phyloP scores from a whole-genome alignment of 306 rosid genomes.

The Parietaria judaica region DNA sequence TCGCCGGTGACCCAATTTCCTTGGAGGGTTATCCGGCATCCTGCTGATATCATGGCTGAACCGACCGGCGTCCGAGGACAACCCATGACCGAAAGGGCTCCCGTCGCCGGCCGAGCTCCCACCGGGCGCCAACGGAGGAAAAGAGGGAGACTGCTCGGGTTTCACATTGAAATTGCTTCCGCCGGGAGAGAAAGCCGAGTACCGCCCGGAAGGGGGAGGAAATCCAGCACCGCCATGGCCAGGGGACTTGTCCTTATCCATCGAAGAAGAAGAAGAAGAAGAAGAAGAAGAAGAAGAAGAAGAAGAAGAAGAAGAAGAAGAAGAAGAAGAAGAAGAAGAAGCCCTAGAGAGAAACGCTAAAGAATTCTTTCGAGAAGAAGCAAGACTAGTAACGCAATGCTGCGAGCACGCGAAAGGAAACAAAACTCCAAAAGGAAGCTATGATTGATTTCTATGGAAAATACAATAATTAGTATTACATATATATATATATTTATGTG shows the following conservation, averaged over 20 bases:
- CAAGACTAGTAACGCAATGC: slow-evolving; percentile 1
- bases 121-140: slow-evolving; percentile 53
- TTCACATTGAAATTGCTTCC: slow-evolving; percentile 54
- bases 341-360: slow-evolving; percentile 7
- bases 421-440: neutral
- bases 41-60: slow-evolving; percentile 90
- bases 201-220: slow-evolving; percentile 68
- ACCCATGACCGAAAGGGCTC: slow-evolving; percentile 50
- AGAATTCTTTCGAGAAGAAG: slow-evolving; percentile 5
- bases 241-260: slow-evolving; percentile 72
- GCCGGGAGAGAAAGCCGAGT: slow-evolving; percentile 39
- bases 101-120: slow-evolving; percentile 29
- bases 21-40: slow-evolving; percentile 86
- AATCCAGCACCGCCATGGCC: slow-evolving; percentile 53
- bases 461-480: too few species aligned
- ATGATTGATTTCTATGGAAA: too few species aligned
- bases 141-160: slow-evolving; percentile 48
- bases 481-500: too few species aligned
- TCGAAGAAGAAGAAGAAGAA: slow-evolving; percentile 18
- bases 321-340: too few species aligned
- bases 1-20: slow-evolving; percentile 83
- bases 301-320: too few species aligned
- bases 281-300: too few species aligned
- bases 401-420: neutral
- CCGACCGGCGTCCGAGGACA: slow-evolving; percentile 39